Conservation (phyloP, 2,329 filamentous ascomycete genomes). For the Microdochium trichocladiopsis region DNA sequence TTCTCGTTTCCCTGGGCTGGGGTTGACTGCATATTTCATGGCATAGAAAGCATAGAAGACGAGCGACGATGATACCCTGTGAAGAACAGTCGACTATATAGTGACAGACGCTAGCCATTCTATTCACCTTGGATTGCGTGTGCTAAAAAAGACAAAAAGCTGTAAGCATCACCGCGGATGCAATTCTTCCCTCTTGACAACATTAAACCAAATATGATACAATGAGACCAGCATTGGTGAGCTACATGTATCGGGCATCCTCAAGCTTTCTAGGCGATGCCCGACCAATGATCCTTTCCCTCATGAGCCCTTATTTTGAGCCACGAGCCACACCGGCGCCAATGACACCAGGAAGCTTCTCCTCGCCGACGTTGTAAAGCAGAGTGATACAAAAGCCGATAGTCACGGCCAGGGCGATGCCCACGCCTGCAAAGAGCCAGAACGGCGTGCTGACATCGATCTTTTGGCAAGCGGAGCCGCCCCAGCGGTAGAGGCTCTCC, state of each 20-base stretch:
- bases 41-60: slow-evolving; percentile 3
- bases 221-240: not conserved
- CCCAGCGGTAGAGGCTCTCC: slow-evolving; percentile 64
- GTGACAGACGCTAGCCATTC: too few relatives aligned
- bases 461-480: slow-evolving; percentile 83
- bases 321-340: slow-evolving; percentile 76
- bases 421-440: slow-evolving; percentile 76
- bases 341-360: slow-evolving; percentile 88
- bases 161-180: too few relatives aligned
- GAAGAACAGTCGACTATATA: not conserved
- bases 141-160: too few relatives aligned
- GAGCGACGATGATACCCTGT: slow-evolving; percentile 1
- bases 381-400: slow-evolving; percentile 67
- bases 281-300: not conserved
- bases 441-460: slow-evolving; percentile 83
- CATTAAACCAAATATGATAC: not conserved
- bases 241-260: not conserved
- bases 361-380: slow-evolving; percentile 75
- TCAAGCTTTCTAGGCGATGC: not conserved
- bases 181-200: too few relatives aligned
- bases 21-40: too few relatives aligned
- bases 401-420: slow-evolving; percentile 60
- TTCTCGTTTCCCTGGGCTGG: slow-evolving; percentile 13
- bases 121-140: too few relatives aligned
- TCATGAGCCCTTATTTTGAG: not conserved